Percentiles rank a stretch among this genome's conserved stretches.
phyloP scores from a whole-genome alignment of 2,329 filamentous ascomycete species.

The Ilyonectria destructans region DNA sequence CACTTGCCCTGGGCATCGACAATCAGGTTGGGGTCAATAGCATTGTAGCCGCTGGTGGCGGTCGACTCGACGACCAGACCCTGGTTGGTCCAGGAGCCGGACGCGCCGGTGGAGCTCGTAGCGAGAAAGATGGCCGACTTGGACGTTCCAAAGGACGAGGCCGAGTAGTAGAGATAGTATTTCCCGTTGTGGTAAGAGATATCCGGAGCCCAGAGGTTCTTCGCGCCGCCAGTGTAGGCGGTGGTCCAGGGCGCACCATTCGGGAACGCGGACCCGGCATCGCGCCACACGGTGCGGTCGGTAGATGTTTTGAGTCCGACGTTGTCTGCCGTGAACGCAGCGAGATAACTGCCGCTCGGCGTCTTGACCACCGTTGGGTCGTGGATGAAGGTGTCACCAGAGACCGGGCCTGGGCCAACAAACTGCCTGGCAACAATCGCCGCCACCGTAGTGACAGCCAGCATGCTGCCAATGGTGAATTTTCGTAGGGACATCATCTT shows the following conservation, averaged over 20 bases:
- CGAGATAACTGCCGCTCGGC: conserved; percentile 47
- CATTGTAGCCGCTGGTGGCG: conserved; percentile 47
- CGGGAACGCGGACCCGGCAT: conserved; percentile 52
- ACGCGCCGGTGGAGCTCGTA: conserved; percentile 49
- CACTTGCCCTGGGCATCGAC: conserved; percentile 49
- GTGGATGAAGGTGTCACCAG: conserved; percentile 48
- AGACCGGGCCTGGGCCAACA: conserved; percentile 46
- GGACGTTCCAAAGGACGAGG: conserved; percentile 49
- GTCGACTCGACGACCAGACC: conserved; percentile 49
- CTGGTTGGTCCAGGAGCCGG: conserved; percentile 51
- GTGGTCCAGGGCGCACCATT: conserved; percentile 53
- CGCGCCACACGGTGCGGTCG: conserved; percentile 51
- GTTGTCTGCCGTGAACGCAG: conserved; percentile 49
- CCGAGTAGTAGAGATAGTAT: conserved; percentile 55
- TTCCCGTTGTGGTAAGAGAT: conserved; percentile 57
- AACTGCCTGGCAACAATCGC: conserved; percentile 28
- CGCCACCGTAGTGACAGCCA: conserved; percentile 41
- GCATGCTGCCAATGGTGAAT: conserved; percentile 40
- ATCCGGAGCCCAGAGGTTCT: conserved; percentile 68
- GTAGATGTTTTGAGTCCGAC: conserved; percentile 52
- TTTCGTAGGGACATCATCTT: conserved; percentile 41
- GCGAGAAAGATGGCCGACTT: conserved; percentile 53
- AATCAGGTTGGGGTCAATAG: conserved; percentile 52
- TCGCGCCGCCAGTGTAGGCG: conserved; percentile 49
- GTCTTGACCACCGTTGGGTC: conserved; percentile 52